Base-by-base conservation (phyloP, 1,284 basidiomycete species). In the Pyrrhoderma lamaoense region DNA sequence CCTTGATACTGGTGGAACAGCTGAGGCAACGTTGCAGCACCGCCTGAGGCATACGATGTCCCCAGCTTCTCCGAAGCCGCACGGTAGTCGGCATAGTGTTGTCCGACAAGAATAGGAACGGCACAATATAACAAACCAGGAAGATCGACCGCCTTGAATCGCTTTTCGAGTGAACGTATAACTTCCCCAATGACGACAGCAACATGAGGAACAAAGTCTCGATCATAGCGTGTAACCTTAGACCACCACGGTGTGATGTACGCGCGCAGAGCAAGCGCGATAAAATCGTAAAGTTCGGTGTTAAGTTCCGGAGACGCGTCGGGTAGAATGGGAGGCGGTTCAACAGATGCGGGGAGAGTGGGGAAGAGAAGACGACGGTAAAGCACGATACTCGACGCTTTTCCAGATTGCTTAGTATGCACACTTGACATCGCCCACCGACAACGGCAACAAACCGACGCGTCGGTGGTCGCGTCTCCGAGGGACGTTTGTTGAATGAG, bases 171-270 rank as follows among this genome's bases (percentile, higher is more conserved):
- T 2, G 67, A 65, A 53, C 74, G 79, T 1, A 86, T 61, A 64
- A 87, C 75, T 52, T 71, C 66, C 21, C 74, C 70, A 52, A 89
- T 64, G 56, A 88, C 72, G 43, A 63, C 63, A 0, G 81, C 75
- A 34, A 90, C 77, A 53, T 87, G 78, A 14, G 85, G 82, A 23
- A 90, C 73, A 56, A 92, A 78, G 52, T 87, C 82, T 61, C 80
- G 86, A 75, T 92, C 89, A 59, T 87, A 86, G 55, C 84, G 77
- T 1, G 88, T 80, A 52, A 92, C 75, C 61, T 80, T 85, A 27
- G 80, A 73, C 85, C 89, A 92, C 89, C 88, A 92, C 0, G 85
- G 79, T 36, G 80, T 77, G 23, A 92, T 77, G 61, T 76, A 84
- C 8, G 86, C 87, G 34, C 89, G 77, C 13, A 90, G 73, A 3